Percentiles rank a stretch among this genome's conserved stretches.
Evolutionary conservation across 2,329 filamentous ascomycete species (phyloP).

Genomic region (Pyrenophora tritici-repentis): DNA sequence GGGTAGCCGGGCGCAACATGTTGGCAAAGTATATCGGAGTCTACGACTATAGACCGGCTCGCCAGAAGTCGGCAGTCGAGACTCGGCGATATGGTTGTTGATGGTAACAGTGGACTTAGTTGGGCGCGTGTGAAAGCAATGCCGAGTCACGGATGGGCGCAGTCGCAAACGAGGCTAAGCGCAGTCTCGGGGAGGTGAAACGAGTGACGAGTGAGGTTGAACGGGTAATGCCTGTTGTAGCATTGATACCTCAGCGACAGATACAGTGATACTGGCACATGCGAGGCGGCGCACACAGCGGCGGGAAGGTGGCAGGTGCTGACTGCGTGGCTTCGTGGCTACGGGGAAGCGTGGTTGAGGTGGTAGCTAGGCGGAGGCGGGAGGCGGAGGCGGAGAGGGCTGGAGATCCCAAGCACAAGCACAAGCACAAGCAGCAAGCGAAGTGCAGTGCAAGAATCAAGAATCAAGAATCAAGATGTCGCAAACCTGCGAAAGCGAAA

Average conservation of each 20-base stretch:
- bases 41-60: conserved; percentile 28
- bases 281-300: conserved; percentile 20
- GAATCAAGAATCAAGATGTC: no score
- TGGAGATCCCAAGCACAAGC: conserved; percentile 13
- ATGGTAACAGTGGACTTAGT: conserved; percentile 13
- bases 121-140: conserved; percentile 6
- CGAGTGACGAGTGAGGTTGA: conserved; percentile 36
- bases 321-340: conserved; percentile 9
- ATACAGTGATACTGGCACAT: conserved; percentile 1
- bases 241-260: conserved; percentile 28
- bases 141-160: conserved; percentile 13
- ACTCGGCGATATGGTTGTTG: conserved; percentile 25
- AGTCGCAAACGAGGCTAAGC: conserved; percentile 31
- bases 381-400: conserved; percentile 5
- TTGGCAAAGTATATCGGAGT: conserved; percentile 47
- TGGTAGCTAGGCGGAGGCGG: conserved; percentile 5
- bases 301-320: conserved; percentile 13
- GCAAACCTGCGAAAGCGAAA: not conserved
- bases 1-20: conserved; percentile 91
- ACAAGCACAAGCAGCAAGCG: no score
- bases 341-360: conserved; percentile 20
- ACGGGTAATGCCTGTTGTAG: conserved; percentile 34
- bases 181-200: conserved; percentile 32
- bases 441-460: not conserved
- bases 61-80: conserved; percentile 38